Evolutionary conservation across 192 early-diverging fungal species (phyloP).

Genomic region (Backusella luteola): DNA sequence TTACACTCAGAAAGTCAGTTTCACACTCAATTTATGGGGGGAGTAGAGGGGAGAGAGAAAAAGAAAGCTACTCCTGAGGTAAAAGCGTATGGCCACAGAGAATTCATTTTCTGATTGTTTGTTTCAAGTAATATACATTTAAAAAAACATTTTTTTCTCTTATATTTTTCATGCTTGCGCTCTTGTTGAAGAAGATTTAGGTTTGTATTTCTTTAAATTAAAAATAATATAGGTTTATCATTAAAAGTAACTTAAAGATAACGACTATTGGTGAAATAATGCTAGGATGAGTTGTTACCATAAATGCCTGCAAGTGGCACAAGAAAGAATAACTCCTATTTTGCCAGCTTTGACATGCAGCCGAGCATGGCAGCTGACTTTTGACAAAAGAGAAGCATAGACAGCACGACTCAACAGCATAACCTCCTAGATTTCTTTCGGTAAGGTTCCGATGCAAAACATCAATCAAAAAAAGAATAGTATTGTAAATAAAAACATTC

Average conservation of each 20-base stretch:
- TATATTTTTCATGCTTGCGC: too few relatives aligned
- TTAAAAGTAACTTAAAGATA: background rate
- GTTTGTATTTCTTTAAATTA: background rate
- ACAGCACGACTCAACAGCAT: background rate
- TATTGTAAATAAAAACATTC: background rate
- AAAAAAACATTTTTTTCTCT: too few relatives aligned
- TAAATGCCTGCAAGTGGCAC: background rate
- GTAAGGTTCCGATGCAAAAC: conserved; percentile 1
- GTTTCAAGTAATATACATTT: background rate
- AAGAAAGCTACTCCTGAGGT: background rate
- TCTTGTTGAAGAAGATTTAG: too few relatives aligned
- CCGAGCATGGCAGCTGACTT: background rate
- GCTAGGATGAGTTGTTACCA: background rate
- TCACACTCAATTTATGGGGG: conserved; percentile 1
- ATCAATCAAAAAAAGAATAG: background rate
- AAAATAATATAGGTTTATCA: background rate
- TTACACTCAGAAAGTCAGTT: conserved; percentile 6
- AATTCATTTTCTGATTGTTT: background rate
- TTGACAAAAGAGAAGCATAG: background rate
- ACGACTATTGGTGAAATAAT: background rate
- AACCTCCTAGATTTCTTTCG: background rate
- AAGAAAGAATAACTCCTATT: background rate
- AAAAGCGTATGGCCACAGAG: background rate
- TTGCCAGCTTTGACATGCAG: background rate
- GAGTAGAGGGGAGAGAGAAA: background rate